Evolutionary conservation across 2,329 filamentous ascomycete genomes (phyloP), one percentile per base, ranked within the genome.

Genomic region (Claviceps humidiphila): DNA sequence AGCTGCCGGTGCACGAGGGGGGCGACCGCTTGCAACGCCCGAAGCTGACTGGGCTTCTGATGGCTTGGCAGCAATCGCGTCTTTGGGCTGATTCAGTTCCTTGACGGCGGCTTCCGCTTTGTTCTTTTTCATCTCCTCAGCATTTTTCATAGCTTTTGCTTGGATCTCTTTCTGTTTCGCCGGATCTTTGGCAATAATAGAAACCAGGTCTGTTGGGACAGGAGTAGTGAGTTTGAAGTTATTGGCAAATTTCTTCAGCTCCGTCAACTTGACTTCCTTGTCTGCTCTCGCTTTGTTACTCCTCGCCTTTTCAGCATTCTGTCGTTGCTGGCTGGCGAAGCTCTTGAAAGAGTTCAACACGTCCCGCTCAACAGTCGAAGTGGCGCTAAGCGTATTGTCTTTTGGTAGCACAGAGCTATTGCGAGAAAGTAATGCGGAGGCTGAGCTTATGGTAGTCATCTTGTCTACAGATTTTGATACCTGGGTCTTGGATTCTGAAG

Each of bases 181-280:
- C n/a, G 89, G 89, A 64, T 98, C 93, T 66, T 97, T 98, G 54
- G 93, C 91, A 55, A 98, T 85, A 58, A 98, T 98, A 1, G 88
- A 85, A 30, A 98, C 89, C 39, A 98, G 71, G 67, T 98, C 93
- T 50, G 80, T 83, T 1, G 93, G 93, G 11, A 98, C 89, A 5
- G 90, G 89, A 2, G 91, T 96, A 49, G 87, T 85, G 17, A 98
- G 78, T 71, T 97, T 97, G 75, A 98, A 98, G 64, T 80, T 93
- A 59, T 84, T 80, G 1, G 93, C 89, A 67, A 98, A 98, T 63
- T 91, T 95, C 74, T 93, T 94, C 53, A 98, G 71, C 69, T 98
- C 93, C 54, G 88, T 95, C 56, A 98, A 69, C 68, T 95, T 96
- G 58, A 93, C 82, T 58, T 90, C 89, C 66, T 95, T 95, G 65